These are phyloP conservation scores for Trifolium pratense DNA, from an alignment of 306 rosid genomes.

Conservation along the genomic window DNA sequence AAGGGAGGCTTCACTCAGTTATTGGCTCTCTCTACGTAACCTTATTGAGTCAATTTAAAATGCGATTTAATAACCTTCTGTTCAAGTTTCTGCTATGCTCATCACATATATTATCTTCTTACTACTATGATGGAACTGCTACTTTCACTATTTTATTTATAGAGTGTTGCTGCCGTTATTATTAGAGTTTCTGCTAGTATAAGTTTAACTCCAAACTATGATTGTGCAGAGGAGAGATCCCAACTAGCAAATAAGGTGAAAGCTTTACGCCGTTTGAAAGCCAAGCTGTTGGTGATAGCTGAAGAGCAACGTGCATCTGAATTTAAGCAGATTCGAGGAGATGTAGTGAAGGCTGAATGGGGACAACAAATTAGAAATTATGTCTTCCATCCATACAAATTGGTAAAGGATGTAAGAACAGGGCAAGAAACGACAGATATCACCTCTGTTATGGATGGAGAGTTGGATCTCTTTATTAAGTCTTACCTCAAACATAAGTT, in stretches of 20 bases:
- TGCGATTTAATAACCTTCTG: not conserved
- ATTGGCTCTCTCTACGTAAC: not conserved
- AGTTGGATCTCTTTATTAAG: conserved; percentile 85
- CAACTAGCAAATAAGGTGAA: conserved; percentile 85
- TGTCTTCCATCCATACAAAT: conserved; percentile 93
- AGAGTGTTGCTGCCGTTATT: not conserved
- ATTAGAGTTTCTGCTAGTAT: not conserved
- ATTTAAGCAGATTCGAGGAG: conserved; percentile 93
- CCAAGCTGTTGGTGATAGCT: conserved; percentile 87
- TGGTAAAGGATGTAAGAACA: conserved; percentile 92
- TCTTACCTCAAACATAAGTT: conserved; percentile 83
- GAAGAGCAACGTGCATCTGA: conserved; percentile 90
- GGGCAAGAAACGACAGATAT: conserved; percentile 79
- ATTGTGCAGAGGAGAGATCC: conserved; percentile 88
- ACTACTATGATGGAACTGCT: not conserved
- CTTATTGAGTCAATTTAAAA: not conserved
- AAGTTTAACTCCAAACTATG: conserved; percentile 23
- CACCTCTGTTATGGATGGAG: conserved; percentile 90
- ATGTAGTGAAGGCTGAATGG: conserved; percentile 95
- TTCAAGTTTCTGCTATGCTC: not conserved
- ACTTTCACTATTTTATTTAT: not conserved
- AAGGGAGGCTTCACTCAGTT: not conserved
- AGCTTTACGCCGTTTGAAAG: conserved; percentile 88
- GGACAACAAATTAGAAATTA: conserved; percentile 97
- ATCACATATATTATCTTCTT: not conserved